These are phyloP conservation scores for Microdochium trichocladiopsis DNA, from an alignment of 2,329 filamentous ascomycete species.

Conservation along the genomic window DNA sequence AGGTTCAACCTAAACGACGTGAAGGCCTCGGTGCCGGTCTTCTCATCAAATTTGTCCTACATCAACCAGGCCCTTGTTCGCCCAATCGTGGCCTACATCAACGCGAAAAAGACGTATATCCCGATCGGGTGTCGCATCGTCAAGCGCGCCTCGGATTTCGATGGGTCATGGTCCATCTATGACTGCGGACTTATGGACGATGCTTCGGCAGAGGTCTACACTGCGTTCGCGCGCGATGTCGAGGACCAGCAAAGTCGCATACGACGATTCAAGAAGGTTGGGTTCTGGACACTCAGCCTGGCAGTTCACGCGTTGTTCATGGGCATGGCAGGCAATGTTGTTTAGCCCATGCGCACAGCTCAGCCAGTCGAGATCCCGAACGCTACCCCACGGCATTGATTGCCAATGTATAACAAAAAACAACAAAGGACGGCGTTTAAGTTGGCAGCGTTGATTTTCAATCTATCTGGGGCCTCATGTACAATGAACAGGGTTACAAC, in stretches of 20 bases:
- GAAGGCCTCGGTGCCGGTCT: constrained; percentile 84
- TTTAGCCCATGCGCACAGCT: constrained; percentile 26
- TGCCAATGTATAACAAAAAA: neutral
- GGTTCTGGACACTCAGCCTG: constrained; percentile 90
- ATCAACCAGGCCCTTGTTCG: constrained; percentile 93
- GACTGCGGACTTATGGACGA: constrained; percentile 94
- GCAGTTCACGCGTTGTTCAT: constrained; percentile 91
- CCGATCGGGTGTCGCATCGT: constrained; percentile 92
- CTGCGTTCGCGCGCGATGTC: constrained; percentile 87
- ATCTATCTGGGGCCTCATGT: too few species aligned
- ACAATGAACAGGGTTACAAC: too few species aligned
- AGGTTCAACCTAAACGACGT: constrained; percentile 95
- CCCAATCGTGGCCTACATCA: constrained; percentile 97
- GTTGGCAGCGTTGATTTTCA: too few species aligned
- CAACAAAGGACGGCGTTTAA: too few species aligned
- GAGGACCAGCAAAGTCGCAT: constrained; percentile 82
- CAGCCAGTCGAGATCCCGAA: neutral
- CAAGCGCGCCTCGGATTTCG: constrained; percentile 82
- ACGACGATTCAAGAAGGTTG: constrained; percentile 87
- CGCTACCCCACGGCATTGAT: neutral
- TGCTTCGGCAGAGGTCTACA: constrained; percentile 85
- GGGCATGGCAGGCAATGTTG: constrained; percentile 80
- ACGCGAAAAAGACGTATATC: constrained; percentile 89
- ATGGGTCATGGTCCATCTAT: constrained; percentile 90
- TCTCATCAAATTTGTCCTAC: constrained; percentile 87